Evolutionary conservation across 495 filamentous ascomycete species (phyloP).

Genomic region (Trichoderma orchidacearum): DNA sequence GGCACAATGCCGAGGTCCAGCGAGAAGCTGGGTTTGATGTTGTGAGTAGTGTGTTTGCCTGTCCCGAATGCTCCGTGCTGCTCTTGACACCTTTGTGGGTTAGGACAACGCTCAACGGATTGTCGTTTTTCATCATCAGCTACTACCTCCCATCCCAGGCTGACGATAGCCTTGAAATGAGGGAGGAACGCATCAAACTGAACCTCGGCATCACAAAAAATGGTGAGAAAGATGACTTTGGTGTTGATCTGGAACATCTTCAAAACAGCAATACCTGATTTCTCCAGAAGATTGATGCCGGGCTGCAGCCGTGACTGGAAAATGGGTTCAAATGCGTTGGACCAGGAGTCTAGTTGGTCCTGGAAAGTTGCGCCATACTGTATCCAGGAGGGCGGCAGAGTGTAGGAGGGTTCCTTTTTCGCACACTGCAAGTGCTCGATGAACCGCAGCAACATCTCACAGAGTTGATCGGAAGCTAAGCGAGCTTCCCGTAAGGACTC

Average conservation of each 20-base stretch:
- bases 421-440: conserved; percentile 18
- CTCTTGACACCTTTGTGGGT: conserved; percentile 26
- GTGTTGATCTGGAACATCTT: conserved; percentile 43
- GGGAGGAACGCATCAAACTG: conserved; percentile 28
- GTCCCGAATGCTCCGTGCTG: conserved; percentile 20
- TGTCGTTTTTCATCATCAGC: conserved; percentile 34
- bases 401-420: conserved; percentile 3
- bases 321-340: conserved; percentile 34
- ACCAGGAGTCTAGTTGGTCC: conserved; percentile 35
- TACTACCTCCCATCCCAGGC: conserved; percentile 31
- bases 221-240: conserved; percentile 38
- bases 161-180: conserved; percentile 27
- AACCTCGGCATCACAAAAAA: conserved; percentile 31
- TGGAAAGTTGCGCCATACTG: conserved; percentile 28
- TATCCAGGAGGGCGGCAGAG: conserved; percentile 32
- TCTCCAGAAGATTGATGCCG: conserved; percentile 35
- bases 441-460: conserved; percentile 38
- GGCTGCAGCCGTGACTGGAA: conserved; percentile 30
- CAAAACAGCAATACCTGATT: conserved; percentile 36
- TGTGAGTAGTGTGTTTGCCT: conserved; percentile 19
- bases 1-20: conserved; percentile 41
- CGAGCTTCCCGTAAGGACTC: conserved; percentile 32
- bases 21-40: conserved; percentile 39
- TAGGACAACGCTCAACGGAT: conserved; percentile 27
- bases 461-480: conserved; percentile 32